A percentile compares a stretch with the other conserved stretches of the same genome.
These are phyloP conservation scores for Nakazawaea pomicola DNA, from an alignment of 805 yeast genomes.

Conservation along the genomic window DNA sequence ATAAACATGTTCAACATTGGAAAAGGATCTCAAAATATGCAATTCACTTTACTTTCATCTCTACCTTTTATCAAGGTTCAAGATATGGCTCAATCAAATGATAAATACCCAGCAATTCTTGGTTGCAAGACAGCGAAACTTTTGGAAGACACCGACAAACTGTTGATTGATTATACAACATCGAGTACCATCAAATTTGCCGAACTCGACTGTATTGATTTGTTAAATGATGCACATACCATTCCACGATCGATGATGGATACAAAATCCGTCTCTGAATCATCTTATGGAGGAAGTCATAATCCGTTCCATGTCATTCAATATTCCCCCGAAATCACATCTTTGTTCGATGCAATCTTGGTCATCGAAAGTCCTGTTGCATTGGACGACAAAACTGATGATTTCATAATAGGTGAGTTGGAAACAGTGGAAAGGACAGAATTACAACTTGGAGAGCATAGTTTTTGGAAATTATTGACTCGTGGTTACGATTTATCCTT, in stretches of 20 bases:
- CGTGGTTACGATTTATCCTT: constrained; percentile 35
- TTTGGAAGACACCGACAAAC: constrained; percentile 2
- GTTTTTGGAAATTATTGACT: constrained; percentile 32
- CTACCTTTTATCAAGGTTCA: constrained; percentile 1
- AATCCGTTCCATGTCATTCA: constrained; percentile 46
- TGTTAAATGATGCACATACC: constrained; percentile 27
- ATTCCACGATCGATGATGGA: constrained; percentile 48
- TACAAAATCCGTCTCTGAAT: constrained; percentile 37
- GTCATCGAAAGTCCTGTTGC: constrained; percentile 32
- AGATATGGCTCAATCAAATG: neutral
- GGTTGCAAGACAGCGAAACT: constrained; percentile 7
- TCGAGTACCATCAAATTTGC: constrained; percentile 30
- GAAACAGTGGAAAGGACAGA: constrained; percentile 21
- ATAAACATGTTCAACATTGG: constrained; percentile 4
- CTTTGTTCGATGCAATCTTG: constrained; percentile 45
- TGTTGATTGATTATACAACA: constrained; percentile 32
- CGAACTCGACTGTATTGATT: constrained; percentile 42
- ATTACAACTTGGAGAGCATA: constrained; percentile 24
- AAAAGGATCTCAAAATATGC: neutral
- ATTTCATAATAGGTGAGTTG: constrained; percentile 35
- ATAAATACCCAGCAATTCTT: constrained; percentile 3
- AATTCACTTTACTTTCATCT: constrained; percentile 11
- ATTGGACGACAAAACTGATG: constrained; percentile 16
- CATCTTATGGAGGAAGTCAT: constrained; percentile 47
- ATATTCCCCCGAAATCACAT: constrained; percentile 32